Base-by-base conservation (phyloP, 2,329 filamentous ascomycete genomes). In the Alternaria sp. region DNA sequence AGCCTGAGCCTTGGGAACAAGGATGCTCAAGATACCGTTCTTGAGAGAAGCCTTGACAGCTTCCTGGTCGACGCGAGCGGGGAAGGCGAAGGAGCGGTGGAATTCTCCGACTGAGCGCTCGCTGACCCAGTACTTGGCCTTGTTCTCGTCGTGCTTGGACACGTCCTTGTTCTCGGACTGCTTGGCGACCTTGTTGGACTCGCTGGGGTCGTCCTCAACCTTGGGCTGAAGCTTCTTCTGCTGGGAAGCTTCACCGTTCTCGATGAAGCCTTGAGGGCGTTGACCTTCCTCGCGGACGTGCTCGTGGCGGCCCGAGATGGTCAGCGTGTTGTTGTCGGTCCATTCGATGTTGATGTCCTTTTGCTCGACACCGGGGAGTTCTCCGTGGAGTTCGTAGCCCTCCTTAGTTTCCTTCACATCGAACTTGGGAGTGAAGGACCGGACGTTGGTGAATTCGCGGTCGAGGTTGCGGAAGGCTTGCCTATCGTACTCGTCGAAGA, bases 291-390 rank as follows among this genome's bases (percentile, higher is more conserved):
- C 86, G 79, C 88, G 86, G 68, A 82, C 82, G 69, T 89, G 87
- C 81, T 93, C 91, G 59, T 88, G 86, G 67, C 85, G 88, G 74
- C 92, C 92, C 61, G 87, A 88, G 77, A 96, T 84, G 67, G 88
- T 85, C 46, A 95, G 82, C 15, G 91, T 93, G 81, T 92, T 89
- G 45, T 86, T 84, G 76, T 95, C 91, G 62, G 88, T 89, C 84
- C 94, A 95, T 76, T 95, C 91, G 76, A 95, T 91, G 76, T 86
- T 83, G 74, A 96, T 83, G 74, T 93, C 84, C 71, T 92, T 88
- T 81, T 92, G 91, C 66, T 87, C 86, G 71, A 94, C 84, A 59
- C 92, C 92, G 0, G 92, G 90, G 6, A 95, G 87, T 80, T 95
- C 92, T 73, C 92, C 92, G 72, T 94, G 88, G 19, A 95, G 89